These are phyloP conservation scores for Grigorovia transvaalensis DNA, from an alignment of 805 yeast species.

Conservation along the genomic window DNA sequence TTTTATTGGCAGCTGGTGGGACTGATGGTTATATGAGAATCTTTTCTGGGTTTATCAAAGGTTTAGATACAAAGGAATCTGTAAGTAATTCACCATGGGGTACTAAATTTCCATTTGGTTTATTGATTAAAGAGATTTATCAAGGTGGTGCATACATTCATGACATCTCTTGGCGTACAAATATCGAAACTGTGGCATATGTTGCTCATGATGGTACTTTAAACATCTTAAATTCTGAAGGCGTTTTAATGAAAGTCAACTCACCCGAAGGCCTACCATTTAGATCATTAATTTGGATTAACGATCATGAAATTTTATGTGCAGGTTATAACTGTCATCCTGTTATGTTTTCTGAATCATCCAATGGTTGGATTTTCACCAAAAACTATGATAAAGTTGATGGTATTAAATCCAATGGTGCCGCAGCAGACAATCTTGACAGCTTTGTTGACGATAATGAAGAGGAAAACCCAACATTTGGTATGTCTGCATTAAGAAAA, in stretches of 20 bases:
- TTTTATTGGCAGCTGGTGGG: slow-evolving; percentile 79
- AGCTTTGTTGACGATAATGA: slow-evolving; percentile 33
- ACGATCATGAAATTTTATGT: slow-evolving; percentile 58
- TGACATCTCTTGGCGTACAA: slow-evolving; percentile 75
- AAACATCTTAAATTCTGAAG: slow-evolving; percentile 54
- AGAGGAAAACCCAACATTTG: slow-evolving; percentile 38
- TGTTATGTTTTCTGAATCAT: slow-evolving; percentile 65
- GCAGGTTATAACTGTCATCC: slow-evolving; percentile 94
- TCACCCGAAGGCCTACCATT: slow-evolving; percentile 55
- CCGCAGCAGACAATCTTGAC: slow-evolving; percentile 2
- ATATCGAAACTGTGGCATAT: slow-evolving; percentile 67
- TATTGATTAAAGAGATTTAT: slow-evolving; percentile 36
- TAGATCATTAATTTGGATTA: slow-evolving; percentile 59
- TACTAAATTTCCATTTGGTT: slow-evolving; percentile 88
- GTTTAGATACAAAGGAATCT: slow-evolving; percentile 57
- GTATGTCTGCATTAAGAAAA: slow-evolving; percentile 80
- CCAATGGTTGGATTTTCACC: slow-evolving; percentile 51
- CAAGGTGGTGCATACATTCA: slow-evolving; percentile 88
- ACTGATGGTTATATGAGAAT: slow-evolving; percentile 90
- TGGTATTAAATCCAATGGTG: slow-evolving; percentile 1
- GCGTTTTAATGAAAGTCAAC: slow-evolving; percentile 14
- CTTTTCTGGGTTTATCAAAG: slow-evolving; percentile 80
- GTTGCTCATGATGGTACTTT: slow-evolving; percentile 83
- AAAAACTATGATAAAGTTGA: slow-evolving; percentile 46
- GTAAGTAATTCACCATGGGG: slow-evolving; percentile 75